phyloP scores from a whole-genome alignment of 2,329 filamentous ascomycete species.

The Xylariaceae sp. region DNA sequence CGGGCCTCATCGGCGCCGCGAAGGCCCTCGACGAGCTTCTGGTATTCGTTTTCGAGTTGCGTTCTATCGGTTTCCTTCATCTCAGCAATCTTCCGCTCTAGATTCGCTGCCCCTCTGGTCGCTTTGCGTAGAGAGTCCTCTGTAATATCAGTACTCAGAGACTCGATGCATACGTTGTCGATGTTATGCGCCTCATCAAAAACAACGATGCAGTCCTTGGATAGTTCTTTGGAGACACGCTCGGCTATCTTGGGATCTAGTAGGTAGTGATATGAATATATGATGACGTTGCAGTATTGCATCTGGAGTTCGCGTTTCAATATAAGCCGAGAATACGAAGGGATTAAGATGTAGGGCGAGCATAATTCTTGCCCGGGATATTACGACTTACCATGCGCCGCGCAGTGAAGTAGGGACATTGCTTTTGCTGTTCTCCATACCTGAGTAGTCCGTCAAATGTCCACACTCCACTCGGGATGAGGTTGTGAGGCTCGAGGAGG shows the following conservation, averaged over 20 bases:
- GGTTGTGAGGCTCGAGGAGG: slow-evolving; percentile 86
- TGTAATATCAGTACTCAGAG: slow-evolving; percentile 91
- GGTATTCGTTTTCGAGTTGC: slow-evolving; percentile 90
- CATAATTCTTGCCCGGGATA: not conserved
- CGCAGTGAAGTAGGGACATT: slow-evolving; percentile 95
- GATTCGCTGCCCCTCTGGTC: slow-evolving; percentile 79
- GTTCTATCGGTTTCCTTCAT: slow-evolving; percentile 96
- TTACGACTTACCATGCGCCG: slow-evolving; percentile 69
- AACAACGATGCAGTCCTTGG: slow-evolving; percentile 96
- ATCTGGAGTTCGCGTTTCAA: slow-evolving; percentile 51
- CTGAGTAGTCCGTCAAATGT: slow-evolving; percentile 82
- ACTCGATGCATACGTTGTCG: slow-evolving; percentile 98
- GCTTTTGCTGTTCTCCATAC: slow-evolving; percentile 92
- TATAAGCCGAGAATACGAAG: slow-evolving; percentile 5
- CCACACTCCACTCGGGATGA: slow-evolving; percentile 92
- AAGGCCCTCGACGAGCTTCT: slow-evolving; percentile 88
- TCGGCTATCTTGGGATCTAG: slow-evolving; percentile 98
- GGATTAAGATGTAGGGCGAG: not conserved
- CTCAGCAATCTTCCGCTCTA: slow-evolving; percentile 84
- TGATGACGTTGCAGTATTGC: slow-evolving; percentile 98
- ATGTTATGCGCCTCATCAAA: slow-evolving; percentile 99
- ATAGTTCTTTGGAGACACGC: slow-evolving; percentile 87
- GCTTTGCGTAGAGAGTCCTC: slow-evolving; percentile 91
- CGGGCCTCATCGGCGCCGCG: slow-evolving; percentile 82
- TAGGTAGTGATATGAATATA: slow-evolving; percentile 98